These are phyloP conservation scores for Ustilago hordei DNA, from an alignment of 1,284 basidiomycete genomes.

Conservation along the genomic window DNA sequence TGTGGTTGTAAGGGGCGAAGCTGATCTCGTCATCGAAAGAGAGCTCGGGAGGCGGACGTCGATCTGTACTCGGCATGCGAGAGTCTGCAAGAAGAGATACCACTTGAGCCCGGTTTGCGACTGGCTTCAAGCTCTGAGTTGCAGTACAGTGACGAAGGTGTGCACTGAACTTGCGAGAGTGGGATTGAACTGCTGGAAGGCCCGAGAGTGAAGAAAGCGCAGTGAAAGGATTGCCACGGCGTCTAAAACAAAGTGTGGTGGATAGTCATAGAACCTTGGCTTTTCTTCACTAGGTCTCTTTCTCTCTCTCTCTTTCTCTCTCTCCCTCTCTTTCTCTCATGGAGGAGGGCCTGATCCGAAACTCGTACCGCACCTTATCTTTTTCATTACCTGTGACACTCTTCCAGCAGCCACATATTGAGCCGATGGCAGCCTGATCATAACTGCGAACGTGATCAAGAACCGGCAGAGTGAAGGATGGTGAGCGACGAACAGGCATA, in stretches of 20 bases:
- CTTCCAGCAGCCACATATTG: too few relatives aligned
- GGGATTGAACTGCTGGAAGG: neutral
- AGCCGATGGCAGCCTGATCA: too few relatives aligned
- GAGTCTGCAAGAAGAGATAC: neutral
- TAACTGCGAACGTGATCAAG: too few relatives aligned
- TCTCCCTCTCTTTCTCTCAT: neutral
- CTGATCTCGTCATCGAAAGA: neutral
- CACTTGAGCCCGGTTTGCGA: neutral
- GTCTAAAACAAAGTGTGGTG: constrained; percentile 14
- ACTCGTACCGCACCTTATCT: constrained; percentile 7
- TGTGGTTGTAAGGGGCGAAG: constrained; percentile 5
- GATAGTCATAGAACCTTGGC: constrained; percentile 46
- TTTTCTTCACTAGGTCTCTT: too few relatives aligned
- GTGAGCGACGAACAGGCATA: neutral
- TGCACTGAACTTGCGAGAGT: neutral
- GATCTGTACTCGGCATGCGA: constrained; percentile 15
- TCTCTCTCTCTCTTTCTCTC: neutral
- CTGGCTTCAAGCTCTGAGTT: neutral
- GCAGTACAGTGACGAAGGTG: neutral
- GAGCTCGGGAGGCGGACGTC: constrained; percentile 13
- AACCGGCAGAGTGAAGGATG: neutral
- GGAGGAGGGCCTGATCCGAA: constrained; percentile 5
- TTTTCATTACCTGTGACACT: neutral
- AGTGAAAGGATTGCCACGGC: constrained; percentile 9
- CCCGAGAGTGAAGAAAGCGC: neutral